phyloP scores from a whole-genome alignment of 495 filamentous ascomycete species.

The Zalerion maritima region DNA sequence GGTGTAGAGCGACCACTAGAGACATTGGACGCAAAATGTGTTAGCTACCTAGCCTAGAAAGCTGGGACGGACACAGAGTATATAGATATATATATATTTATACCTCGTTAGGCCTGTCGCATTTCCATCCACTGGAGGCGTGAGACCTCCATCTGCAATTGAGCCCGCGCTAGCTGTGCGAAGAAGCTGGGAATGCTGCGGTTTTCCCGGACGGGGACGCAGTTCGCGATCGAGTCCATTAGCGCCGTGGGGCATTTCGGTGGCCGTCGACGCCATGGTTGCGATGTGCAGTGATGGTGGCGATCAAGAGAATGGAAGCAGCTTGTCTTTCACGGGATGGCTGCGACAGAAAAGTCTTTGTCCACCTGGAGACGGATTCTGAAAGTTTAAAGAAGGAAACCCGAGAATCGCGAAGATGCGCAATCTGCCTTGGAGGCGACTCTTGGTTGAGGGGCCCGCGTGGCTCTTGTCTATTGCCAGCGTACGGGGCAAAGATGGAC shows the following conservation, averaged over 20 bases:
- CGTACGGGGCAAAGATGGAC: no score
- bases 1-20: constrained; percentile 78
- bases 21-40: neutral
- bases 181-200: constrained; percentile 26
- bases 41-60: constrained; percentile 4
- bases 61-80: neutral
- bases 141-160: constrained; percentile 19
- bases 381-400: no score
- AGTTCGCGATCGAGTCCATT: constrained; percentile 23
- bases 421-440: no score
- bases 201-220: constrained; percentile 28
- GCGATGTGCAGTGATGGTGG: no score
- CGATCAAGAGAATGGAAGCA: no score
- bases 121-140: constrained; percentile 14
- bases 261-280: constrained; percentile 14
- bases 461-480: no score
- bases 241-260: constrained; percentile 8
- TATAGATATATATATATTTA: neutral
- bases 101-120: constrained; percentile 26
- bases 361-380: no score
- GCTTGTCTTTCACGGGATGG: no score
- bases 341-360: no score
- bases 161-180: constrained; percentile 16
- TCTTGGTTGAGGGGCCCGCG: no score
- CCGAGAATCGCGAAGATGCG: no score